A percentile compares a stretch with the other conserved stretches of the same genome.
These are phyloP conservation scores for Dactylellina sp. DNA, from an alignment of 2,329 filamentous ascomycete species.

Conservation along the genomic window DNA sequence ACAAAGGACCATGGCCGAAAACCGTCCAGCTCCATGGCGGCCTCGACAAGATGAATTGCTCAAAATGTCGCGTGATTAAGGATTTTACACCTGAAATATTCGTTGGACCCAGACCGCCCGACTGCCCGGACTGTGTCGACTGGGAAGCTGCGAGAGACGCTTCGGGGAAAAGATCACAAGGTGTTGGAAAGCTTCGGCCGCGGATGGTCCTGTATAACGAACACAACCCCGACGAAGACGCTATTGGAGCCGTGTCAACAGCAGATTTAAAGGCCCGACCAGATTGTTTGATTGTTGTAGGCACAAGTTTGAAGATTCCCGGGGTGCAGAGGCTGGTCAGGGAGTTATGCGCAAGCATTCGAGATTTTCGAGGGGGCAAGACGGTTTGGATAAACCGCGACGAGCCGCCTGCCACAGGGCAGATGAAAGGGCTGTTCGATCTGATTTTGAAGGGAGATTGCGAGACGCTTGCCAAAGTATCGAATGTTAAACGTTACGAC, in stretches of 20 bases:
- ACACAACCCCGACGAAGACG: constrained; percentile 94
- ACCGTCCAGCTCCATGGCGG: constrained; percentile 95
- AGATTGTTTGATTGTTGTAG: constrained; percentile 92
- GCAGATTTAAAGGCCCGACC: constrained; percentile 86
- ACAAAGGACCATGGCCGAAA: constrained; percentile 90
- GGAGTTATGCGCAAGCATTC: constrained; percentile 89
- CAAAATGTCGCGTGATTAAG: constrained; percentile 83
- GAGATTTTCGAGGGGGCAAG: constrained; percentile 82
- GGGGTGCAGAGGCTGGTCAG: constrained; percentile 89
- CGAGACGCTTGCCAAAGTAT: constrained; percentile 84
- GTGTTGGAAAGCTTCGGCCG: constrained; percentile 87
- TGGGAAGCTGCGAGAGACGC: constrained; percentile 81
- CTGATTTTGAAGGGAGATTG: constrained; percentile 86
- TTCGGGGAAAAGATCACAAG: constrained; percentile 90
- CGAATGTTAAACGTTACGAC: constrained; percentile 66
- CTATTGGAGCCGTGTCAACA: constrained; percentile 89
- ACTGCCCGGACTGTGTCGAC: constrained; percentile 79
- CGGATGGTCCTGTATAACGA: constrained; percentile 98
- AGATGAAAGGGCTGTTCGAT: constrained; percentile 94
- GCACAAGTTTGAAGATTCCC: constrained; percentile 94
- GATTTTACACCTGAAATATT: constrained; percentile 84
- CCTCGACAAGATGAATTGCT: constrained; percentile 94
- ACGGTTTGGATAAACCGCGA: constrained; percentile 96
- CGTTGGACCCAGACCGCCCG: constrained; percentile 82
- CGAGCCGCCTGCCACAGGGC: constrained; percentile 80